These are phyloP conservation scores for Zangia roseola DNA, from an alignment of 768 basidiomycete species.

Conservation along the genomic window DNA sequence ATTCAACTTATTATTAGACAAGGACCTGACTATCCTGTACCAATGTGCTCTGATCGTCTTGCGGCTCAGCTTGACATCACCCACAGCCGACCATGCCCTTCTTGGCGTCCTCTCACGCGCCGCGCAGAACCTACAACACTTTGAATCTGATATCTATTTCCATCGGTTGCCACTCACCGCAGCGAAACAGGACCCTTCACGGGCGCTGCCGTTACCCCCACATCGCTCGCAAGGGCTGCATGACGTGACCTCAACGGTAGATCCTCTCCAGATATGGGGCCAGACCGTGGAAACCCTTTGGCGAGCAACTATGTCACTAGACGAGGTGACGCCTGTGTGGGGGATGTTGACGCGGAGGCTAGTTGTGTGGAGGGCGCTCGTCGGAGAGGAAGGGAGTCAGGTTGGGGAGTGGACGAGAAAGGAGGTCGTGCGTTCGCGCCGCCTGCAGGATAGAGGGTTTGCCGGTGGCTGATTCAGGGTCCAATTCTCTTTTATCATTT, in stretches of 20 bases:
- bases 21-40: slow-evolving; percentile 14
- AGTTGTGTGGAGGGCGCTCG: slow-evolving; percentile 53
- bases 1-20: slow-evolving; percentile 10
- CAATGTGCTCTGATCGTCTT: slow-evolving; percentile 33
- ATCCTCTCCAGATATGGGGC: slow-evolving; percentile 47
- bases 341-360: slow-evolving; percentile 51
- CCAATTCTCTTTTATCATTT: too few species aligned
- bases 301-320: slow-evolving; percentile 23
- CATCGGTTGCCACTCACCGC: background rate
- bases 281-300: slow-evolving; percentile 48
- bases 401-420: slow-evolving; percentile 59
- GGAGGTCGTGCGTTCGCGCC: slow-evolving; percentile 7
- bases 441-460: too few species aligned
- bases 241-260: slow-evolving; percentile 25
- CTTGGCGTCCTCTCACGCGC: slow-evolving; percentile 31
- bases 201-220: slow-evolving; percentile 26
- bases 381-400: slow-evolving; percentile 35
- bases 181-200: background rate
- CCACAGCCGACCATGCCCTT: slow-evolving; percentile 26
- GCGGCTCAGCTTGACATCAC: slow-evolving; percentile 37
- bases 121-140: slow-evolving; percentile 24
- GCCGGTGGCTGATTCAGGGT: too few species aligned
- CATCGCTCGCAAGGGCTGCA: slow-evolving; percentile 38
- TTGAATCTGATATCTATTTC: slow-evolving; percentile 26
- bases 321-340: slow-evolving; percentile 39